Evolutionary conservation across 2,329 filamentous ascomycete genomes (phyloP), one percentile per base, ranked within the genome.

Genomic region (Fusarium domesticum): DNA sequence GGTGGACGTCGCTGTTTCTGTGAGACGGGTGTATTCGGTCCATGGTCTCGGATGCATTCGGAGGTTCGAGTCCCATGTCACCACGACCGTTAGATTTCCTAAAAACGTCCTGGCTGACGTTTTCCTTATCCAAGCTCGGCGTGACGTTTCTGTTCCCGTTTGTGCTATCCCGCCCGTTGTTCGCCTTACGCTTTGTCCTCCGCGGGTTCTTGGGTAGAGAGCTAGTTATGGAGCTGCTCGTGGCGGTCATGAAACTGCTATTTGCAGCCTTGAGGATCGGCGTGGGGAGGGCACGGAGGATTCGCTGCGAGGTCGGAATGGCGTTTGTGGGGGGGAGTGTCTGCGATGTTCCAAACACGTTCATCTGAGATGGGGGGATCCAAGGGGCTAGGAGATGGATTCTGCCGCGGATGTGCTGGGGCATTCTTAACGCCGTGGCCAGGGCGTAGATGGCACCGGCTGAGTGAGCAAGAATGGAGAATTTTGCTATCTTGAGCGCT

Each of bases 371-470:
- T 0, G 93, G 93, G 1, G 93, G 93, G 36, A 98, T 97, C 93
- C 90, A 96, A 0, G 93, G 93, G 1, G 93, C 92, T 7, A 98
- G 77, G 3, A 98, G 80, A 66, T 98, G 93, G 43, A 98, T 93
- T 41, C 89, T 85, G 16, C 93, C 93, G 6, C 91, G 85, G 49
- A 98, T 95, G 61, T 96, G 89, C 59, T 96, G 91, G 4, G 93
- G 93, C 80, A 98, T 95, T 35, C 93, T 87, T 35, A 98, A 75
- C 0, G 93, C 93, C 0, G 93, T 97, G 0, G 93, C 93, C 15
- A 98, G 78, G 2, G 93, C 93, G 63, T 98, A 98, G 40, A 98
- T 95, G n/a, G 93, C 92, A 14, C 93, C 93, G 1, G 93, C 93
- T 1, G 92, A 97, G 66, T 98, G 93, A 2, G 93, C 93, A 2